Evolutionary conservation across 2,329 filamentous ascomycete genomes (phyloP).

Genomic region (Ceratocystis papillata): DNA sequence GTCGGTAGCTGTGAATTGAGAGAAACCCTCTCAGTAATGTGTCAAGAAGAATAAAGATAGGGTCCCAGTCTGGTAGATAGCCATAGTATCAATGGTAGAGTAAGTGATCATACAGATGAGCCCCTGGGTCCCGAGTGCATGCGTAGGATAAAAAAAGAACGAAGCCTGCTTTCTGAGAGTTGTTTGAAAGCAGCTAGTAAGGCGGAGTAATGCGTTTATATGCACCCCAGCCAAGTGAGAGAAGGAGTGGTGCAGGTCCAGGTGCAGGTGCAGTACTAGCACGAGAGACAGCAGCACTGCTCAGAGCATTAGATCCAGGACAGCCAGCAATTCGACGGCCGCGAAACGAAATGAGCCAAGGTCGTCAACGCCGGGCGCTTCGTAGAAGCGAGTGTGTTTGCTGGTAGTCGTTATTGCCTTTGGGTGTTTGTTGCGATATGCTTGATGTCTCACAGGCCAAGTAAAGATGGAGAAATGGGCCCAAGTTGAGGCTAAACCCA

Average conservation of each 20-base stretch:
- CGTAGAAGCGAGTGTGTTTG: not conserved
- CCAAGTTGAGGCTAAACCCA: constrained; percentile 4
- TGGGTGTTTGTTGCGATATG: not conserved
- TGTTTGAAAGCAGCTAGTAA: not conserved
- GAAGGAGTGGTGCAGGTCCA: not conserved
- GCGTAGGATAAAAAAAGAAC: constrained; percentile 1
- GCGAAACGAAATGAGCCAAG: not conserved
- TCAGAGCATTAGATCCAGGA: not conserved
- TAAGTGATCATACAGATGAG: not conserved
- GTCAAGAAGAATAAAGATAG: not conserved
- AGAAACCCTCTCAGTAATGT: not conserved
- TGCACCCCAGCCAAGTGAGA: not conserved
- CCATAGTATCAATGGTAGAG: not conserved
- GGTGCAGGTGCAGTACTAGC: not conserved
- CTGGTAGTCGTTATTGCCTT: not conserved
- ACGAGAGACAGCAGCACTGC: not conserved
- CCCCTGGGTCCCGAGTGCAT: not conserved
- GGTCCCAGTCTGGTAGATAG: not conserved
- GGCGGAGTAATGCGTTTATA: not conserved
- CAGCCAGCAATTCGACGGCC: not conserved
- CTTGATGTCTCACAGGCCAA: constrained; percentile 7
- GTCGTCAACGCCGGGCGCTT: not conserved
- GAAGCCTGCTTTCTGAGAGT: not conserved
- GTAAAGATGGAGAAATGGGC: constrained; percentile 6
- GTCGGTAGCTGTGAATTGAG: not conserved